Evolutionary conservation across 441 rosid genomes (phyloP), one percentile per base, ranked within the genome.

Genomic region (Pelargonium cotyledonis): DNA sequence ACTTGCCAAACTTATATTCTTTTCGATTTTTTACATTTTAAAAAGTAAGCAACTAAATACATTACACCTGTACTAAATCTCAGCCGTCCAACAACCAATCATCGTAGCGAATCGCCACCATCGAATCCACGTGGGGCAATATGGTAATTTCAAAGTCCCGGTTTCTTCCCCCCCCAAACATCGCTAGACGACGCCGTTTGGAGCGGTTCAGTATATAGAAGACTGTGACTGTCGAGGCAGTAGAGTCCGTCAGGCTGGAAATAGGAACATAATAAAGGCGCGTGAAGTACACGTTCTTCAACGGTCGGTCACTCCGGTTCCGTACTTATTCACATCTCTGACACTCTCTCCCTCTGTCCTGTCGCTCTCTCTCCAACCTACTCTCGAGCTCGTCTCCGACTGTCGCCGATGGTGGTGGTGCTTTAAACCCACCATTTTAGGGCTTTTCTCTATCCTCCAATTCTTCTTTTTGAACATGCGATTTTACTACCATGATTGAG

Each of bases 301-400:
- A 53, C 60, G 60, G 60, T 53, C 60, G 60, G 60, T 53, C 60
- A 53, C 60, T 16, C 18, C 60, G 21, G 60, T 14, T 53, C 18
- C 60, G 60, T 16, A 53, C 60, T 16, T 53, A 15, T 53, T 53
- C 38, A 31, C 38, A 4, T 31, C 38, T 53, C 60, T 53, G 53
- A 10, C 60, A 11, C 55, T 53, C 60, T 55, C 26, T 55, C 61
- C 7, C 61, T 53, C 60, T 8, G 8, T 53, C 38, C 38, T 31
- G 38, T 31, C 38, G 38, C 6, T 31, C 5, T 31, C 38, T 31
- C 38, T 31, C 38, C 38, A 31, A 31, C 38, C 38, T 31, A 6
- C 38, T 31, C 38, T 31, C 38, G 38, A 31, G 38, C 38, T 49
- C 12, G 2, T 49, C 55, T 10, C 55, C 55, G 55, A 9, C 15